phyloP scores from a whole-genome alignment of 441 rosid species.

The Raphanus hybrid region DNA sequence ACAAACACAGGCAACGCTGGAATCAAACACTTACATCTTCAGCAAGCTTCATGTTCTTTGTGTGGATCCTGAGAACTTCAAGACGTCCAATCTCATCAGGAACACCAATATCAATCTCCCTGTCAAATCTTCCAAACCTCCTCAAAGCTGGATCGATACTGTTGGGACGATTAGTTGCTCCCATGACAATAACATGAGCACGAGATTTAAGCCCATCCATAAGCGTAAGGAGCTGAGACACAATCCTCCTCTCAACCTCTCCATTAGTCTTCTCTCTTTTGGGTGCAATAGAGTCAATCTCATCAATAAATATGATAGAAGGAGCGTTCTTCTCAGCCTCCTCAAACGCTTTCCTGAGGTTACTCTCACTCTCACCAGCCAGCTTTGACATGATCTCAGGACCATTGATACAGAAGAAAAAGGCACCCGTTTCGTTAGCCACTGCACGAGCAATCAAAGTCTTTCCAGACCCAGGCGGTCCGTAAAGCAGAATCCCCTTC shows the following conservation, averaged over 20 bases:
- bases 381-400: conserved; percentile 51
- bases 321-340: conserved; percentile 50
- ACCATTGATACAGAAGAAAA: conserved; percentile 48
- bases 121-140: conserved; percentile 54
- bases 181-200: conserved; percentile 52
- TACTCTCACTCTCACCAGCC: conserved; percentile 51
- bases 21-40: conserved; percentile 38
- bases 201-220: conserved; percentile 54
- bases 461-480: conserved; percentile 53
- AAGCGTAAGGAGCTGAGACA: conserved; percentile 49
- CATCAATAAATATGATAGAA: conserved; percentile 49
- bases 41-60: conserved; percentile 53
- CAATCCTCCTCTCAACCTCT: conserved; percentile 53
- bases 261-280: conserved; percentile 51
- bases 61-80: conserved; percentile 51
- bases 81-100: conserved; percentile 53
- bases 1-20: too few species aligned
- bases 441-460: conserved; percentile 54
- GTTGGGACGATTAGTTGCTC: conserved; percentile 52
- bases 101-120: conserved; percentile 51
- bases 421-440: conserved; percentile 51
- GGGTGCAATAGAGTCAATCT: conserved; percentile 51
- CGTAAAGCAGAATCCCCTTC: conserved; percentile 48
- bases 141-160: conserved; percentile 53
- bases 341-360: conserved; percentile 50